Evolutionary conservation across 129 eudicot species (phyloP).

Genomic region (Smallanthus sonchifolius): DNA sequence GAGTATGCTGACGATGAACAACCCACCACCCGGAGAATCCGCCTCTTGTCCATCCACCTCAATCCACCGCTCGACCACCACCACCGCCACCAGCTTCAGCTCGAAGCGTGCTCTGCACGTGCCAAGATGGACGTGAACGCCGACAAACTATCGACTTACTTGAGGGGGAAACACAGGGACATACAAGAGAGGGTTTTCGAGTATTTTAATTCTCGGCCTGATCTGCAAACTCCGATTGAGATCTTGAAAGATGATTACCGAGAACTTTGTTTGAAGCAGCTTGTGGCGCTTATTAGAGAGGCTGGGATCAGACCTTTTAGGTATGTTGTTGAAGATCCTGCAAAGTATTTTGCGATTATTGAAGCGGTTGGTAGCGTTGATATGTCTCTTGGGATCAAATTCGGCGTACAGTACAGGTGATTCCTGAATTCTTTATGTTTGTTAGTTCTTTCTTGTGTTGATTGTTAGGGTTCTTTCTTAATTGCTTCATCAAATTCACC

Average conservation of each 20-base stretch:
- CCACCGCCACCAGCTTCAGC: constrained; percentile 12
- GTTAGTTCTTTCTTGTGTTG: neutral
- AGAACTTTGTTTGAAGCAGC: constrained; percentile 75
- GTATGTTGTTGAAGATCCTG: constrained; percentile 75
- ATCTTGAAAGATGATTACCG: constrained; percentile 76
- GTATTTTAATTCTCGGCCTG: constrained; percentile 68
- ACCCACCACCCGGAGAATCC: constrained; percentile 50
- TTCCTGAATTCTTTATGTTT: neutral
- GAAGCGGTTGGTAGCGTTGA: constrained; percentile 97
- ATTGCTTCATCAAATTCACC: neutral
- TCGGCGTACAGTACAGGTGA: constrained; percentile 96
- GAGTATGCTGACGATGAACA: constrained; percentile 21
- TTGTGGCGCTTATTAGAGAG: constrained; percentile 72
- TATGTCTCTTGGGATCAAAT: constrained; percentile 86
- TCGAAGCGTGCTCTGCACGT: constrained; percentile 48
- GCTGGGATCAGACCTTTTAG: constrained; percentile 71
- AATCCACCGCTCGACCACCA: constrained; percentile 26
- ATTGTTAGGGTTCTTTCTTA: neutral
- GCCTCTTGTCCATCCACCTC: constrained; percentile 61
- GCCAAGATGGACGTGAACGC: constrained; percentile 38
- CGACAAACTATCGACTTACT: constrained; percentile 32
- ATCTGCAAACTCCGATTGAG: constrained; percentile 87
- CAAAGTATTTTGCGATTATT: constrained; percentile 67
- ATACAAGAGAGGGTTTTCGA: constrained; percentile 66
- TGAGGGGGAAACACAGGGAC: constrained; percentile 84